A percentile compares a stretch with the other conserved stretches of the same genome.
phyloP scores from a whole-genome alignment of 768 basidiomycete species.

The Mycena pura region DNA sequence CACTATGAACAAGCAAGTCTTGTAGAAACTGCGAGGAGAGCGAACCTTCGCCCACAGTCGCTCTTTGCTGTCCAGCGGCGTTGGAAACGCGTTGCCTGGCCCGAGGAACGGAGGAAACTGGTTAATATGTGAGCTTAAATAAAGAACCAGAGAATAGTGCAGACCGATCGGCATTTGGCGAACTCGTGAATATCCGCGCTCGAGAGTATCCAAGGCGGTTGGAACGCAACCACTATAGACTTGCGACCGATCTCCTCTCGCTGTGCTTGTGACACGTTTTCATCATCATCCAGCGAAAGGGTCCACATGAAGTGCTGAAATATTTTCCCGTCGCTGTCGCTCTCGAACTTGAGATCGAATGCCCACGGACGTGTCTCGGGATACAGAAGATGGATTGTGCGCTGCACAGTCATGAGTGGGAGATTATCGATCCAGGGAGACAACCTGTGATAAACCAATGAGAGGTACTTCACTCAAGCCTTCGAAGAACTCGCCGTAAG shows the following conservation, averaged over 20 bases:
- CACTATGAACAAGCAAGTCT: neutral
- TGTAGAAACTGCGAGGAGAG: neutral
- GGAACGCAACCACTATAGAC: slow-evolving; percentile 60
- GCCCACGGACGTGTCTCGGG: slow-evolving; percentile 51
- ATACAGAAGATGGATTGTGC: slow-evolving; percentile 51
- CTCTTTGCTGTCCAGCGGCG: slow-evolving; percentile 48
- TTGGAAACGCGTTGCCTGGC: slow-evolving; percentile 42
- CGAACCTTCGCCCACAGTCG: slow-evolving; percentile 67
- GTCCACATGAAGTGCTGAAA: slow-evolving; percentile 57
- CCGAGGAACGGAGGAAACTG: slow-evolving; percentile 49
- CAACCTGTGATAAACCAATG: slow-evolving; percentile 40
- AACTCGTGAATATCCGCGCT: slow-evolving; percentile 62
- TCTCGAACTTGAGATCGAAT: slow-evolving; percentile 42
- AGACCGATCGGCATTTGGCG: slow-evolving; percentile 49
- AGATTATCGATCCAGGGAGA: slow-evolving; percentile 56
- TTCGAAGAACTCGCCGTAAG: slow-evolving; percentile 42
- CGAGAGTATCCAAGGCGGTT: slow-evolving; percentile 66
- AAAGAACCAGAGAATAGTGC: slow-evolving; percentile 4
- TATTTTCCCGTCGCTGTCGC: slow-evolving; percentile 45
- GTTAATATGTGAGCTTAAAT: neutral
- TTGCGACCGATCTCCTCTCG: slow-evolving; percentile 31
- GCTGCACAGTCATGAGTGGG: slow-evolving; percentile 58
- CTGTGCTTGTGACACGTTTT: slow-evolving; percentile 25
- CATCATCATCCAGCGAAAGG: slow-evolving; percentile 24
- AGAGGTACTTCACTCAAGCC: neutral